phyloP scores from a whole-genome alignment of 768 basidiomycete species.

The Agrocybe chaxingu region DNA sequence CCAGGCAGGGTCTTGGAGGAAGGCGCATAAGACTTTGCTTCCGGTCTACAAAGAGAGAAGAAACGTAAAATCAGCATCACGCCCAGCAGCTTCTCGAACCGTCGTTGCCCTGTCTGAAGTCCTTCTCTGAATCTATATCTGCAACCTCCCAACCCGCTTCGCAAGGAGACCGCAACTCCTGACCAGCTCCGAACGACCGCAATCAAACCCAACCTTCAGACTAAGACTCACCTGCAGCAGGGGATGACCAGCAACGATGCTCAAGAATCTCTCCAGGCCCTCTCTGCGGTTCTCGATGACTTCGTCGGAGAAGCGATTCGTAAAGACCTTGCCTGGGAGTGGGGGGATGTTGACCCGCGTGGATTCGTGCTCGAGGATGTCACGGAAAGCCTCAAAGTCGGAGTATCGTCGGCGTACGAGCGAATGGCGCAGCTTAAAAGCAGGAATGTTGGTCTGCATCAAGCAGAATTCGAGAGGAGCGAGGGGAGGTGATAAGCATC shows the following conservation, averaged over 20 bases:
- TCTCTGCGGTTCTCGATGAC: slow-evolving; percentile 91
- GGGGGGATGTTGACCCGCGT: slow-evolving; percentile 97
- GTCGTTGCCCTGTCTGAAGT: background rate
- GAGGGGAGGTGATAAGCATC: background rate
- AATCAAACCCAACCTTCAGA: background rate
- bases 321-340: slow-evolving; percentile 97
- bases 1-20: slow-evolving; percentile 94
- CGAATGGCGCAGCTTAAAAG: slow-evolving; percentile 91
- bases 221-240: slow-evolving; percentile 75
- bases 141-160: background rate
- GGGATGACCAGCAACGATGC: slow-evolving; percentile 96
- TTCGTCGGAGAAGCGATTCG: slow-evolving; percentile 98
- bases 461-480: background rate
- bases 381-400: slow-evolving; percentile 93
- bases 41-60: slow-evolving; percentile 62
- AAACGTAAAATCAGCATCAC: slow-evolving; percentile 6
- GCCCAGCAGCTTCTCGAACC: background rate
- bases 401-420: slow-evolving; percentile 83
- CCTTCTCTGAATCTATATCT: background rate
- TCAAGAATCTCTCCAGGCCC: slow-evolving; percentile 91
- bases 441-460: slow-evolving; percentile 92
- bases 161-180: background rate
- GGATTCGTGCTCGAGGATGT: slow-evolving; percentile 95
- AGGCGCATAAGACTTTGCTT: slow-evolving; percentile 94
- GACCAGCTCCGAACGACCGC: background rate